Evolutionary conservation across 495 filamentous ascomycete species (phyloP).

Genomic region (Staphylotrichum tortipilum): DNA sequence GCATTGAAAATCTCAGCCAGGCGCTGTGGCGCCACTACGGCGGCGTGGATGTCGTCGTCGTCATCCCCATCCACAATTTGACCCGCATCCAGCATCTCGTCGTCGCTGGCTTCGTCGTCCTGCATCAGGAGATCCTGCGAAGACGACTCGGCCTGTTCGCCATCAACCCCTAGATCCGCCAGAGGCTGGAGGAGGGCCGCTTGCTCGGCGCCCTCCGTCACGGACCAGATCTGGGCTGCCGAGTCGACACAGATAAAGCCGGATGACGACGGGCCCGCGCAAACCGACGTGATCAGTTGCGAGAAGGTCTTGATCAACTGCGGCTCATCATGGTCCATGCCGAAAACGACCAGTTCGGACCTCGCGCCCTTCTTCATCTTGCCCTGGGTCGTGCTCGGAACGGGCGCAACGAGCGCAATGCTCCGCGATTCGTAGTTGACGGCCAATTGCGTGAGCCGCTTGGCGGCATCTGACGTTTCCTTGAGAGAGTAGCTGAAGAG

Average conservation of each 20-base stretch:
- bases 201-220: slow-evolving; percentile 42
- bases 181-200: slow-evolving; percentile 42
- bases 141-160: slow-evolving; percentile 9
- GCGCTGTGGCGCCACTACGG: slow-evolving; percentile 53
- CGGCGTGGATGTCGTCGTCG: slow-evolving; percentile 34
- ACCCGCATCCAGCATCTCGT: slow-evolving; percentile 31
- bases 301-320: slow-evolving; percentile 40
- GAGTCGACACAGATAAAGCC: slow-evolving; percentile 55
- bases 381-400: slow-evolving; percentile 17
- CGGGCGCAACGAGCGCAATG: slow-evolving; percentile 50
- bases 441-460: slow-evolving; percentile 50
- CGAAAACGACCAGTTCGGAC: slow-evolving; percentile 51
- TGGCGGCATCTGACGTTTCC: slow-evolving; percentile 23
- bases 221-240: slow-evolving; percentile 47
- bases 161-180: slow-evolving; percentile 38
- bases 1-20: slow-evolving; percentile 67
- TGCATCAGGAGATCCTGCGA: slow-evolving; percentile 20
- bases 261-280: slow-evolving; percentile 42
- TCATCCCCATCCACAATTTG: slow-evolving; percentile 29
- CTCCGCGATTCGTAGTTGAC: slow-evolving; percentile 46
- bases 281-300: slow-evolving; percentile 45
- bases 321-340: slow-evolving; percentile 38
- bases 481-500: slow-evolving; percentile 41
- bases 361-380: slow-evolving; percentile 21
- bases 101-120: slow-evolving; percentile 44